These are phyloP conservation scores for Pseudognaphalium luteoalbum DNA, from an alignment of 129 eudicot genomes.

Conservation along the genomic window DNA sequence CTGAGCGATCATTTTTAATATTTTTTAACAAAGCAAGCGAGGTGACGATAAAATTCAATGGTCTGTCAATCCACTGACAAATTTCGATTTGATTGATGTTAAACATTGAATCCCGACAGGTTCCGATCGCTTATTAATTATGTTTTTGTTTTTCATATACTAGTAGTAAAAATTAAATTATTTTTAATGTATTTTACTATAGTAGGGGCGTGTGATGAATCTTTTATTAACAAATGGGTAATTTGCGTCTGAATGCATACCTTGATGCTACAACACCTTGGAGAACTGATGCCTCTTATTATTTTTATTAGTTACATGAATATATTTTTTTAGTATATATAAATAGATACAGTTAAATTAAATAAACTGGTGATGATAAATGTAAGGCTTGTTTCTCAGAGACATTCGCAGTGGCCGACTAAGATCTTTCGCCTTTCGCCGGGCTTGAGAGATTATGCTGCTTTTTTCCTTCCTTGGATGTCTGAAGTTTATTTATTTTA, in stretches of 20 bases:
- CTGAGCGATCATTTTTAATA: conserved; percentile 47
- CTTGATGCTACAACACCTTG: conserved; percentile 47
- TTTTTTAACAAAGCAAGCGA: conserved; percentile 28
- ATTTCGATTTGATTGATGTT: conserved; percentile 43
- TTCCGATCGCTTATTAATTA: conserved; percentile 39
- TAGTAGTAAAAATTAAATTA: too few species aligned
- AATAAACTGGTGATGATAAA: neutral
- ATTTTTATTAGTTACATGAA: neutral
- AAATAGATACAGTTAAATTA: too few species aligned
- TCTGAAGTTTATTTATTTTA: conserved; percentile 28
- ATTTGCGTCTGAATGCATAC: conserved; percentile 70
- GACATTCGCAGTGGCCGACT: conserved; percentile 70
- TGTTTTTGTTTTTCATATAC: too few species aligned
- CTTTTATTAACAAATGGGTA: conserved; percentile 58
- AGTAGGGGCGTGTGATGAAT: conserved; percentile 49
- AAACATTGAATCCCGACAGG: conserved; percentile 76
- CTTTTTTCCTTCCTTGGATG: conserved; percentile 60
- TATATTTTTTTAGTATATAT: too few species aligned
- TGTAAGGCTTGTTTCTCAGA: conserved; percentile 68
- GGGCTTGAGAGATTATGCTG: conserved; percentile 68
- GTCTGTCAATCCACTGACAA: conserved; percentile 93
- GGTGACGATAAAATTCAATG: conserved; percentile 68
- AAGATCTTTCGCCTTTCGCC: conserved; percentile 65
- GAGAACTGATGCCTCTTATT: conserved; percentile 38
- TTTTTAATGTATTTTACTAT: too few species aligned